Percentiles rank a stretch among this genome's conserved stretches.
Evolutionary conservation across 1,284 basidiomycete genomes (phyloP).

Genomic region (Coniferiporia sulphurascens): DNA sequence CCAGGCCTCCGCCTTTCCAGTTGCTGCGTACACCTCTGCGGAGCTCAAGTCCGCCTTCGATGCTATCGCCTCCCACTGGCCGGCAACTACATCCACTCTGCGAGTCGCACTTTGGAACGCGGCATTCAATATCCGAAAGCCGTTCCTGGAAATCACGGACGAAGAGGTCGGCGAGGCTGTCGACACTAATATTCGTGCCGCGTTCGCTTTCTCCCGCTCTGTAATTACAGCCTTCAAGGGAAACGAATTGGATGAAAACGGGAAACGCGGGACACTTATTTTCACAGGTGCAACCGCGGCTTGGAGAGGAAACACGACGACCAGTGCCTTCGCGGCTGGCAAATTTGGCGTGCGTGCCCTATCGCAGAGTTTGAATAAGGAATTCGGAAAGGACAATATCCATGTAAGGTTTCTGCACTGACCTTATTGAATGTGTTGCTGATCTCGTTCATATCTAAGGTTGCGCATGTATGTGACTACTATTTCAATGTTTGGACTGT

Average conservation of each 20-base stretch:
- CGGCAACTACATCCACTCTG: conserved; percentile 20
- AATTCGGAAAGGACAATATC: conserved; percentile 31
- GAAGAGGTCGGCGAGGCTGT: conserved; percentile 17
- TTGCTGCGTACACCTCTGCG: conserved; percentile 22
- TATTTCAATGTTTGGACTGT: background rate
- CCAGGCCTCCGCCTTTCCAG: conserved; percentile 26
- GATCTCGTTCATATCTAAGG: background rate
- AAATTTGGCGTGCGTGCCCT: conserved; percentile 29
- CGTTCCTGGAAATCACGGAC: conserved; percentile 27
- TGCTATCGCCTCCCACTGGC: conserved; percentile 25
- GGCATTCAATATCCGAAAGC: conserved; percentile 25
- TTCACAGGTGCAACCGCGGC: conserved; percentile 31
- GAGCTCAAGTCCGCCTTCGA: conserved; percentile 23
- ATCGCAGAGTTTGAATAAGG: conserved; percentile 29
- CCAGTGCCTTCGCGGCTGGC: conserved; percentile 30
- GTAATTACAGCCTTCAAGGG: conserved; percentile 26
- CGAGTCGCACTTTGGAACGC: conserved; percentile 27
- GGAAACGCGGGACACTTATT: conserved; percentile 27
- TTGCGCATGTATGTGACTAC: conserved; percentile 10
- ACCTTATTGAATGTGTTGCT: background rate
- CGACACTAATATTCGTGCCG: conserved; percentile 27
- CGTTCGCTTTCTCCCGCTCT: conserved; percentile 28
- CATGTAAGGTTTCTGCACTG: conserved; percentile 22
- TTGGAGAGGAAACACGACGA: conserved; percentile 25
- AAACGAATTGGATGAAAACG: conserved; percentile 19